A percentile compares a stretch with the other conserved stretches of the same genome.
phyloP scores from a whole-genome alignment of 1,139 yeast species.

The Scheffersomyces lignicola region DNA sequence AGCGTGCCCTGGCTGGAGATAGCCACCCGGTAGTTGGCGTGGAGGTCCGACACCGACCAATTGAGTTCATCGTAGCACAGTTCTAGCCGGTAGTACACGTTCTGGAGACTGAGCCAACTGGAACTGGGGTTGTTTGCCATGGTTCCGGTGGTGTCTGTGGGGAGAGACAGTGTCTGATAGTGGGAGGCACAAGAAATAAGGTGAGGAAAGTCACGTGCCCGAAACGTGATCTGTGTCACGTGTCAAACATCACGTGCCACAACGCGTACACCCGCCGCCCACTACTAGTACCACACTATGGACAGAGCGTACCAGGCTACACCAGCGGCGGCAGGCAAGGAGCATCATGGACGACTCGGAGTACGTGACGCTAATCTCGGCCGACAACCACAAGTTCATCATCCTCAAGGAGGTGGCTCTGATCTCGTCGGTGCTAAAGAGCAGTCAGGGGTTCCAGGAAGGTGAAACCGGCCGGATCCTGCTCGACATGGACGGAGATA shows the following conservation, averaged over 20 bases:
- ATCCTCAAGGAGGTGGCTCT: conserved; percentile 76
- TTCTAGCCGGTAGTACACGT: conserved; percentile 57
- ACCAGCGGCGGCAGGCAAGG: too few species aligned
- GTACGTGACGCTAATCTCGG: conserved; percentile 70
- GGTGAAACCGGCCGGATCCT: conserved; percentile 50
- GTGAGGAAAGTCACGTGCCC: too few species aligned
- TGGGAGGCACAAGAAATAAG: neutral
- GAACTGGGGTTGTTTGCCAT: conserved; percentile 44
- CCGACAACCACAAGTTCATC: conserved; percentile 68
- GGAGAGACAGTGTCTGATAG: neutral
- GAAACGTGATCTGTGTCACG: too few species aligned
- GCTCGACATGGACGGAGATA: conserved; percentile 68
- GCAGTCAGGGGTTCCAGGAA: conserved; percentile 63
- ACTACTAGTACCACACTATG: too few species aligned
- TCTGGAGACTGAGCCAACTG: conserved; percentile 64
- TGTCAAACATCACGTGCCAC: too few species aligned
- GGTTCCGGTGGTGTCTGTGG: conserved; percentile 7
- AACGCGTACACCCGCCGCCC: too few species aligned
- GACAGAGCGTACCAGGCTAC: too few species aligned
- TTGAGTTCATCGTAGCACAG: conserved; percentile 40
- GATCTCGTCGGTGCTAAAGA: conserved; percentile 77
- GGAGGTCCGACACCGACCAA: conserved; percentile 37
- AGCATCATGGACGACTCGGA: conserved; percentile 15
- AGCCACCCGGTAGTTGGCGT: conserved; percentile 26
- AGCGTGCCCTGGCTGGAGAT: conserved; percentile 33